Base-by-base conservation (phyloP, 768 basidiomycete genomes). In the Suillus subluteus region DNA sequence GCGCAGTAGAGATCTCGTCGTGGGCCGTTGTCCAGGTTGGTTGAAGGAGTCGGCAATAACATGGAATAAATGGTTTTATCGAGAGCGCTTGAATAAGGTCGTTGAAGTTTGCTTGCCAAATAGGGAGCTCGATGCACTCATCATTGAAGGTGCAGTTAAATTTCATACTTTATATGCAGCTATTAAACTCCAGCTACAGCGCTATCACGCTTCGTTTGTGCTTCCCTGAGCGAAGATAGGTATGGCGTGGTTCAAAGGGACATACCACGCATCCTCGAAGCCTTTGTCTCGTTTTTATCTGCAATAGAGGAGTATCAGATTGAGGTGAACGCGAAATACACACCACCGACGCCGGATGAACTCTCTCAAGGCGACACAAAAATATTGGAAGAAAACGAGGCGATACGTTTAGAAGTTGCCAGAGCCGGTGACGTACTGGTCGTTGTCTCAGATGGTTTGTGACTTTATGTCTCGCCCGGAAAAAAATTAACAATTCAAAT, bases 221-320 rank as follows among this genome's bases (percentile, higher is more conserved):
- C 89, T 0, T 95, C 94, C 5, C 79, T 96, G 16, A 81, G 82
- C 1, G 95, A 95, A 75, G 94, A 96, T 78, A 83, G 84, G 23
- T 95, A 90, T 72, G 94, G 94, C 26, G 86, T 89, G 41, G 92
- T 95, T 15, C 95, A 96, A 74, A 83, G 91, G 13, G 95, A 96
- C 73, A 92, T 94, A 23, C 91, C 94, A 0, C 88, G 87, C 66
- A 87, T 94, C 37, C 75, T 96, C 3, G 94, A 96, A 75, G 90
- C 91, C 0, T 79, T 95, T 69, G 74, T 91, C 15, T 84, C 84
- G 0, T 91, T 90, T 79, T 82, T 94, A 23, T 73, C 76, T 1
- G 90, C 87, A 1, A 76, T 94, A 23, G 93, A 95, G 69, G 83
- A 83, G 38, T 89, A 89, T 66, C 85, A 87, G 64, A 73, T 70